Percentiles rank a stretch among this genome's conserved stretches.
These are phyloP conservation scores for Lactarius psammicola DNA, from an alignment of 768 basidiomycete genomes.

Conservation along the genomic window DNA sequence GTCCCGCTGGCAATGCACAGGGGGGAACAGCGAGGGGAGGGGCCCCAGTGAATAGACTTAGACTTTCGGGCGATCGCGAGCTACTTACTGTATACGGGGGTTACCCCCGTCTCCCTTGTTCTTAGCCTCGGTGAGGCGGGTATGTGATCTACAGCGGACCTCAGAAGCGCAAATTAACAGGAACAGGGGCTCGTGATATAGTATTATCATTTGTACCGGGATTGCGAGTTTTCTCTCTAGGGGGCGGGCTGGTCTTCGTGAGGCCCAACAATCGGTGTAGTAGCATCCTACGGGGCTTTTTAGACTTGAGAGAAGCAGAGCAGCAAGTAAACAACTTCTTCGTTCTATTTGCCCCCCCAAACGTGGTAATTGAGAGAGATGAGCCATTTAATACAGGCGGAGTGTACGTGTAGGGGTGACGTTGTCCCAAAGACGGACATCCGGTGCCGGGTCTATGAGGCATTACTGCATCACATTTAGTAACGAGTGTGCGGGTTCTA, in stretches of 20 bases:
- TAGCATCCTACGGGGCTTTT: background rate
- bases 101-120: background rate
- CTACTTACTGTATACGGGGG: background rate
- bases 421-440: background rate
- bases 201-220: background rate
- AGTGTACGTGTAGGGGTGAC: background rate
- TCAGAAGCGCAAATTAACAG: background rate
- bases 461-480: background rate
- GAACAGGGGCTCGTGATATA: slow-evolving; percentile 1
- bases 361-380: background rate
- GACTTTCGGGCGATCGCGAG: background rate
- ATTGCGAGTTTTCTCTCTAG: background rate
- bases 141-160: background rate
- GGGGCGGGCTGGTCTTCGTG: background rate
- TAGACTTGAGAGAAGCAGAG: background rate
- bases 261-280: background rate
- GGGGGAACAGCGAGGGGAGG: background rate
- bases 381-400: background rate
- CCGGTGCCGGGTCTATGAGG: background rate
- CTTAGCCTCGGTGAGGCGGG: background rate
- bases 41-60: background rate
- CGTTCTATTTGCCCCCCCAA: background rate
- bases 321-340: background rate
- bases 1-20: background rate
- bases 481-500: background rate